phyloP scores from a whole-genome alignment of 306 rosid species.

The Cicer pinnatifidum region DNA sequence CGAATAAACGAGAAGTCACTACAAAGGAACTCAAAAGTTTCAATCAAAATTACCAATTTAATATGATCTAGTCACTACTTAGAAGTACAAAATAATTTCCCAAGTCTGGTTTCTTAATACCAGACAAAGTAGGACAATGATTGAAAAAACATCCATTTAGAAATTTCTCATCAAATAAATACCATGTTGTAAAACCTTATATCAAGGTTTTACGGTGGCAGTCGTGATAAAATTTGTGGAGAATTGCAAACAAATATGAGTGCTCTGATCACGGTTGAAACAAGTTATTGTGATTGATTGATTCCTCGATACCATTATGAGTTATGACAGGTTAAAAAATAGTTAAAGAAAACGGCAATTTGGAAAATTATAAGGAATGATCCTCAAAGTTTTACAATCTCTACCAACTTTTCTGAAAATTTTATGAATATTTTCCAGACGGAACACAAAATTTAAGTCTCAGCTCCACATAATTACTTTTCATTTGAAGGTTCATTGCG shows the following conservation, averaged over 20 bases:
- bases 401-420: slow-evolving; percentile 20
- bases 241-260: neutral
- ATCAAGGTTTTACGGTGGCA: neutral
- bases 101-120: slow-evolving; percentile 5
- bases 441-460: slow-evolving; percentile 6
- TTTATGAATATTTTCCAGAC: slow-evolving; percentile 6
- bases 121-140: neutral
- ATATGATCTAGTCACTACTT: slow-evolving; percentile 15
- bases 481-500: slow-evolving; percentile 79
- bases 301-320: slow-evolving; percentile 17
- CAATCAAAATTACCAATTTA: slow-evolving; percentile 7
- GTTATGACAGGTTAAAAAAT: slow-evolving; percentile 17
- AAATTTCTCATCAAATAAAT: neutral
- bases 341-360: neutral
- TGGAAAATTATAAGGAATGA: slow-evolving; percentile 12
- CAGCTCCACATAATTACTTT: slow-evolving; percentile 57
- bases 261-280: neutral
- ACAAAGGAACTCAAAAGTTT: slow-evolving; percentile 22
- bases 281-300: neutral
- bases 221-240: neutral
- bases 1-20: slow-evolving; percentile 28
- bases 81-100: slow-evolving; percentile 11
- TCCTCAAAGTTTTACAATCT: neutral
- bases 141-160: slow-evolving; percentile 13
- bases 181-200: neutral